Conservation (phyloP, 345 rosid genomes). For the Noccaea caerulescens region DNA sequence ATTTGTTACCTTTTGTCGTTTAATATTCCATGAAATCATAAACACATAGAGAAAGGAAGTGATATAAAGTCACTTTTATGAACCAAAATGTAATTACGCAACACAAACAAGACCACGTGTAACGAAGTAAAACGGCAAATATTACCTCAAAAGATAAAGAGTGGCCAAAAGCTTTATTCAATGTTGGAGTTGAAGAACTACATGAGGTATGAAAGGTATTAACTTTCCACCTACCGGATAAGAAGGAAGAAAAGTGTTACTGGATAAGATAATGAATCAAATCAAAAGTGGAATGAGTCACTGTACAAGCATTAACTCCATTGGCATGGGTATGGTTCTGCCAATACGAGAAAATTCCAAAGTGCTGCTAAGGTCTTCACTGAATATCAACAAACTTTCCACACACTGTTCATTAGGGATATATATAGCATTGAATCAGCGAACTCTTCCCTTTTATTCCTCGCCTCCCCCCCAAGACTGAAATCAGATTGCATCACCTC, state of each 20-base stretch:
- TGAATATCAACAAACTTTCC: background rate
- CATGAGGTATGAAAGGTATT: slow-evolving; percentile 16
- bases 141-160: slow-evolving; percentile 19
- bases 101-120: background rate
- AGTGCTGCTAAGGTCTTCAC: slow-evolving; percentile 17
- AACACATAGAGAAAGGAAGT: background rate
- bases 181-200: background rate
- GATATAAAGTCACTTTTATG: background rate
- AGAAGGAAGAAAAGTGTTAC: slow-evolving; percentile 21
- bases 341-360: slow-evolving; percentile 20
- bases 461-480: background rate
- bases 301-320: slow-evolving; percentile 13
- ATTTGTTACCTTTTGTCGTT: slow-evolving; percentile 7
- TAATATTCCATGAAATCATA: slow-evolving; percentile 2
- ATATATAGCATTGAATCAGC: background rate
- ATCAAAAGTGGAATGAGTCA: slow-evolving; percentile 29
- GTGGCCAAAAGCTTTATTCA: slow-evolving; percentile 20
- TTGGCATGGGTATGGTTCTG: background rate
- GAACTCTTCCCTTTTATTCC: background rate
- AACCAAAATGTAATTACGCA: background rate
- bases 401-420: background rate
- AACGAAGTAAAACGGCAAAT: slow-evolving; percentile 12
- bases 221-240: slow-evolving; percentile 27
- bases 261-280: slow-evolving; percentile 29
- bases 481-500: background rate